Evolutionary conservation across 306 rosid species (phyloP).

Genomic region (Cicer bijugum): DNA sequence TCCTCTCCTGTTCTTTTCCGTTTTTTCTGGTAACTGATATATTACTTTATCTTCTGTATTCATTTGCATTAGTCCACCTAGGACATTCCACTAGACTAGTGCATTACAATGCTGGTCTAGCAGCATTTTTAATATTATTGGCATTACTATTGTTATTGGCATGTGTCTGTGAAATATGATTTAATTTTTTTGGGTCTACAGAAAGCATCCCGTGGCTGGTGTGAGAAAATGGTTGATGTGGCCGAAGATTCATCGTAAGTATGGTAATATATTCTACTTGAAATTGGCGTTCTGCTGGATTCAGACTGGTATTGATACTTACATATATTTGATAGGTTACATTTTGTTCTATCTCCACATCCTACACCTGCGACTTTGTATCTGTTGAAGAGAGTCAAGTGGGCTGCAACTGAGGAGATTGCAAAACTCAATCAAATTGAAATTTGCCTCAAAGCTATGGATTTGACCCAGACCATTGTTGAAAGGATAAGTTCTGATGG

Average conservation of each 20-base stretch:
- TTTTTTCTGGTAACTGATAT: slow-evolving; percentile 21
- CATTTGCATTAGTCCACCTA: slow-evolving; percentile 14
- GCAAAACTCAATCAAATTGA: slow-evolving; percentile 76
- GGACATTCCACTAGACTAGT: slow-evolving; percentile 2
- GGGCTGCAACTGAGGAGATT: slow-evolving; percentile 76
- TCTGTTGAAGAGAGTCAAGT: slow-evolving; percentile 77
- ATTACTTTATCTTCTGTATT: background rate
- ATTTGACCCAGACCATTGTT: slow-evolving; percentile 76
- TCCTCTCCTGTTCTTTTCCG: slow-evolving; percentile 7
- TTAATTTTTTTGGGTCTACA: slow-evolving; percentile 38
- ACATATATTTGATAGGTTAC: slow-evolving; percentile 68
- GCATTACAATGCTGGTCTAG: background rate
- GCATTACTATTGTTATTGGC: slow-evolving; percentile 26
- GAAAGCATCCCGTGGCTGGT: slow-evolving; percentile 90
- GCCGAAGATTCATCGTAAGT: slow-evolving; percentile 88
- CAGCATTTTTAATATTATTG: too few relatives aligned
- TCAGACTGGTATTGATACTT: slow-evolving; percentile 41
- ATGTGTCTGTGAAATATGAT: slow-evolving; percentile 1
- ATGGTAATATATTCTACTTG: slow-evolving; percentile 44
- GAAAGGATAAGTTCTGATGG: slow-evolving; percentile 80
- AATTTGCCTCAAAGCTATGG: slow-evolving; percentile 90
- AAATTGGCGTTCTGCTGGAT: slow-evolving; percentile 19
- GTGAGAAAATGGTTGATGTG: slow-evolving; percentile 89
- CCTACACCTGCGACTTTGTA: slow-evolving; percentile 81
- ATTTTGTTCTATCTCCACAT: slow-evolving; percentile 83